A percentile compares a stretch with the other conserved stretches of the same genome.
Evolutionary conservation across 768 basidiomycete species (phyloP).

Genomic region (Tremella fuciformis): DNA sequence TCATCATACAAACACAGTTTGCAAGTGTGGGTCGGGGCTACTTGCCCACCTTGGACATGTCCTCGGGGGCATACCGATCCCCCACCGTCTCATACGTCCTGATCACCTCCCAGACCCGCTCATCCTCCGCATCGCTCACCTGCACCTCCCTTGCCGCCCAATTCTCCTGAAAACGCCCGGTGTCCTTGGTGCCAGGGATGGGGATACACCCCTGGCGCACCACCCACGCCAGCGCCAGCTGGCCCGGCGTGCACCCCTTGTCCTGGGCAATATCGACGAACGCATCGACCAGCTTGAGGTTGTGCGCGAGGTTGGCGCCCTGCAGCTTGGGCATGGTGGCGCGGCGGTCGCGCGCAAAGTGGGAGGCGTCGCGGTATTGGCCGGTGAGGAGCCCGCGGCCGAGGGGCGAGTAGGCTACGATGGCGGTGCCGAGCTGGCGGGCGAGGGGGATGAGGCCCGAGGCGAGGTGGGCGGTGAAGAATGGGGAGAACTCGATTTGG

Average conservation of each 20-base stretch:
- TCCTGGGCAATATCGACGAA: constrained; percentile 49
- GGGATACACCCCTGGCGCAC: constrained; percentile 44
- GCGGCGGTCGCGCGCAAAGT: constrained; percentile 46
- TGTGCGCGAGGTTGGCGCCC: constrained; percentile 51
- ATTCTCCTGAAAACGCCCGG: constrained; percentile 43
- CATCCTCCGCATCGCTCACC: constrained; percentile 30
- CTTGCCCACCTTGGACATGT: constrained; percentile 9
- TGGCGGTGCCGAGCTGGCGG: constrained; percentile 54
- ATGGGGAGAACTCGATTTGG: constrained; percentile 48
- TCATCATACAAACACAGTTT: too few relatives aligned
- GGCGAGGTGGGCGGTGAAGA: constrained; percentile 36
- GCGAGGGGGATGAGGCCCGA: constrained; percentile 47
- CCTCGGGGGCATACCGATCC: constrained; percentile 5
- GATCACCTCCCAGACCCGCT: constrained; percentile 42
- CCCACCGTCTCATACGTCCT: constrained; percentile 19
- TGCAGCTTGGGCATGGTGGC: constrained; percentile 47
- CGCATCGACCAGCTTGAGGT: constrained; percentile 51
- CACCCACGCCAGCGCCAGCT: constrained; percentile 53
- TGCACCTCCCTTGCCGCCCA: constrained; percentile 26
- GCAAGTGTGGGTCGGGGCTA: neutral
- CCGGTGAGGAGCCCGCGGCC: constrained; percentile 53
- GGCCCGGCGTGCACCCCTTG: constrained; percentile 50
- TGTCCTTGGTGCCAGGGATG: constrained; percentile 29
- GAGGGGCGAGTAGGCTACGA: constrained; percentile 56
- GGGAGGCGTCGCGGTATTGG: constrained; percentile 24